phyloP scores from a whole-genome alignment of 1,284 basidiomycete genomes.

The Microbotryum saponariae region DNA sequence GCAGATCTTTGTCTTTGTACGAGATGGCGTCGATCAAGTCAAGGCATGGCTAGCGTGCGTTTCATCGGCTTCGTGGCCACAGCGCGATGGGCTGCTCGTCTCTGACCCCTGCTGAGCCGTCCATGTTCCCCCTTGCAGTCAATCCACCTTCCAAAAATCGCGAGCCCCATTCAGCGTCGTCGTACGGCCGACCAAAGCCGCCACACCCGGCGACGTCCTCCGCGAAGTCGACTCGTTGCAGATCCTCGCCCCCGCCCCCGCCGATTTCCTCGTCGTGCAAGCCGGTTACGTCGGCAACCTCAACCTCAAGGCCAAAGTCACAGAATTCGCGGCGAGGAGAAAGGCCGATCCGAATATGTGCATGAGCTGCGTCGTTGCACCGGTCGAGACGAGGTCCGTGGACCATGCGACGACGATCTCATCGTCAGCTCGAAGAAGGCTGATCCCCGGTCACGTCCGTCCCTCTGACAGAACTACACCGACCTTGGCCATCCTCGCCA shows the following conservation, averaged over 20 bases:
- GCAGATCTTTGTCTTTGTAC: constrained; percentile 86
- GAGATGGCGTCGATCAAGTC: constrained; percentile 74
- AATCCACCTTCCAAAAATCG: constrained; percentile 11
- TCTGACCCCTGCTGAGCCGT: neutral
- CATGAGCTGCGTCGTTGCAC: constrained; percentile 35
- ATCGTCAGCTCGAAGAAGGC: neutral
- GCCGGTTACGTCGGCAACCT: constrained; percentile 93
- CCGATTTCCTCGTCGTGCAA: constrained; percentile 89
- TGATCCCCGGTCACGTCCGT: neutral
- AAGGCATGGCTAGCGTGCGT: constrained; percentile 69
- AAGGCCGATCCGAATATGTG: constrained; percentile 26
- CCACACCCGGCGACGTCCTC: constrained; percentile 89
- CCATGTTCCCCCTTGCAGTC: neutral
- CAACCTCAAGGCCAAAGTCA: constrained; percentile 78
- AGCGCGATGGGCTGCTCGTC: neutral
- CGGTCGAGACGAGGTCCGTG: constrained; percentile 17
- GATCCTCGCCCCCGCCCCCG: constrained; percentile 54
- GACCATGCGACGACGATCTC: constrained; percentile 31
- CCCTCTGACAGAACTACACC: constrained; percentile 16
- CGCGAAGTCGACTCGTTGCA: constrained; percentile 85
- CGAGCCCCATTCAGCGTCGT: constrained; percentile 18
- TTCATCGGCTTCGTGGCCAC: constrained; percentile 4
- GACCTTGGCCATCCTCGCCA: constrained; percentile 25
- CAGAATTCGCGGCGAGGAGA: constrained; percentile 43
- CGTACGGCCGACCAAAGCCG: constrained; percentile 50